Evolutionary conservation across 495 filamentous ascomycete genomes (phyloP), one percentile per base, ranked within the genome.

Genomic region (Aspergillus heteromorphus): DNA sequence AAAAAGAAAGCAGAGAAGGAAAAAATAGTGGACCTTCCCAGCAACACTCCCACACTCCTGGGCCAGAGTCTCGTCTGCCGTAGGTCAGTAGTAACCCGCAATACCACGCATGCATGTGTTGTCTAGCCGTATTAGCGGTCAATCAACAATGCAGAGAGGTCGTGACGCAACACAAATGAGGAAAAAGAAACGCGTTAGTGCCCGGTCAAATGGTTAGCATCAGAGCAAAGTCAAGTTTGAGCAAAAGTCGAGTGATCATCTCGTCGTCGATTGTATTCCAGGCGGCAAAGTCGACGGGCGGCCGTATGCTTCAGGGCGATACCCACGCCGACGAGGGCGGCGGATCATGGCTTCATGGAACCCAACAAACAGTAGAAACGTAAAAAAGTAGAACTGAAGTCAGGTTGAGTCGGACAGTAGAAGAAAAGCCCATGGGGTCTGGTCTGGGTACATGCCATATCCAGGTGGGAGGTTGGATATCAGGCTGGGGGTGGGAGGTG

Each of bases 1-100:
- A 16, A 50, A 53, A 48, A 25, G 36, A 29, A 36, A 43, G 31
- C 20, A 38, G 45, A 29, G 41, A 45, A 56, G 30, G 48, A 48
- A 29, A 47, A 54, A 20, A 40, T 21, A 29, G 43, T 47, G 43
- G 43, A 47, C 23, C 43, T 25, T 47, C 29, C 27, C 29, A 47
- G 43, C 43, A 47, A 27, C 18, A 47, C 14, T 47, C 6, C 29
- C 21, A 27, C 18, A 47, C 14, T 47, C 6, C 29, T 16, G 43
- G 43, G 23, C 43, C 23, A 47, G 34, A 38, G 34, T 38, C 43
- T 27, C 27, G 43, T 20, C 43, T 16, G 43, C 29, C 43, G 43
- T 47, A 21, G 21, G 43, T 20, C 13, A 47, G 19, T 27, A 47
- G 19, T 27, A 16, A 47, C 9, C 43, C 21, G 23, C 43, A 19